phyloP scores from a whole-genome alignment of 2,329 filamentous ascomycete species.

The Trichoderma sp. region DNA sequence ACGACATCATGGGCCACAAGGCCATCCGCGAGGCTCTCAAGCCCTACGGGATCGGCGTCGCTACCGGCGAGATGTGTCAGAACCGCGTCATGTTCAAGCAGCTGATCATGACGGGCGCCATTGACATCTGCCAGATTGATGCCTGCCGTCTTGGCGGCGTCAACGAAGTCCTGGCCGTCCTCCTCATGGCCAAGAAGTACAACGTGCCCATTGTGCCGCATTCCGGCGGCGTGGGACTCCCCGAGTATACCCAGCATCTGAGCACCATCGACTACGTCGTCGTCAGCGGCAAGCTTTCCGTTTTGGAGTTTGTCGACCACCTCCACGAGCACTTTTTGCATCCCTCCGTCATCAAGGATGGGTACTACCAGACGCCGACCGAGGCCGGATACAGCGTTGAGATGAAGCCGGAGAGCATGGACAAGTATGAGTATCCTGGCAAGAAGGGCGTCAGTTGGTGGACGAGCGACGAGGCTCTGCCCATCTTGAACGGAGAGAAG shows the following conservation, averaged over 20 bases:
- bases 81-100: conserved; percentile 96
- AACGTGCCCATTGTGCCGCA: conserved; percentile 84
- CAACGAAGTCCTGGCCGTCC: conserved; percentile 88
- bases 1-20: conserved; percentile 87
- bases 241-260: conserved; percentile 92
- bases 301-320: conserved; percentile 91
- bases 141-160: conserved; percentile 88
- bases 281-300: conserved; percentile 76
- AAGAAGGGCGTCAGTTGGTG: conserved; percentile 82
- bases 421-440: conserved; percentile 74
- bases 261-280: conserved; percentile 92
- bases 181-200: conserved; percentile 81
- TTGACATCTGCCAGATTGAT: conserved; percentile 88
- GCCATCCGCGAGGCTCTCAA: conserved; percentile 78
- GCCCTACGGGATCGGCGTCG: conserved; percentile 76
- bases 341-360: conserved; percentile 76
- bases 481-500: conserved; percentile 67
- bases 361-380: conserved; percentile 83
- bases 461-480: conserved; percentile 76
- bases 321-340: conserved; percentile 91
- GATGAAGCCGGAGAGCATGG: conserved; percentile 90
- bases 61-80: conserved; percentile 94
- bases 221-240: conserved; percentile 84
- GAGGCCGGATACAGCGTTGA: conserved; percentile 88
- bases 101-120: conserved; percentile 74